Base-by-base conservation (phyloP, 1,284 basidiomycete genomes). In the Rhodotorula sp. region DNA sequence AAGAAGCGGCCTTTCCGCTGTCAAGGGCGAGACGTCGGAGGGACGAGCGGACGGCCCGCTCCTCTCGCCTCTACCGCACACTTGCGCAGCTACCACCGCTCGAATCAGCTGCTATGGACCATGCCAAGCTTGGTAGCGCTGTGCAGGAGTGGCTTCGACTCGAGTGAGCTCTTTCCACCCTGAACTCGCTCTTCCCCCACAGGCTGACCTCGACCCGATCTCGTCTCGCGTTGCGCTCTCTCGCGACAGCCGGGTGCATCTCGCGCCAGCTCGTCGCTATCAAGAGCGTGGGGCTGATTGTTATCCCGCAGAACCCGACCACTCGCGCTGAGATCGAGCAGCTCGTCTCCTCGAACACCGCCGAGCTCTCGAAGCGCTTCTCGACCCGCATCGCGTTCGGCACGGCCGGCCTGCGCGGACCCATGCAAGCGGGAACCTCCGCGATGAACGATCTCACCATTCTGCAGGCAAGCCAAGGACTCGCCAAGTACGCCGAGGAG, bases 371-470 rank as follows among this genome's bases (percentile, higher is more conserved):
- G 66, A 83, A 80, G 70, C 83, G 89, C 44, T 84, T 91, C 78
- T 90, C 89, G 73, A 82, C 83, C 22, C 86, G 91, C 36, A 92
- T 94, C 75, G 87, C 89, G 71, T 94, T 94, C 80, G 91, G 91
- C 12, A 94, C 91, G 44, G 91, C 91, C 70, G 91, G 91, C 61
- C 84, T 94, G 27, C 83, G 92, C 76, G 91, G 89, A 9, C 85
- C 83, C 73, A 94, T 94, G 91, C 89, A 91, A 78, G 91, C 91
- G 15, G 91, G 91, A 3, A 58, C 61, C 10, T 61, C 61, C 32
- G 85, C 89, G 64, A 93, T 94, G 90, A 94, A 94, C 79, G 90
- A 92, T 80, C 81, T 94, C 64, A 90, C 88, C 59, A 84, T 94
- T 64, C 88, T 92, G 53, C 91, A 93, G 79, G 87, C 91, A 10